Evolutionary conservation across 169 alveolate genomes (phyloP).

Genomic region (Plasmodium sp.): DNA sequence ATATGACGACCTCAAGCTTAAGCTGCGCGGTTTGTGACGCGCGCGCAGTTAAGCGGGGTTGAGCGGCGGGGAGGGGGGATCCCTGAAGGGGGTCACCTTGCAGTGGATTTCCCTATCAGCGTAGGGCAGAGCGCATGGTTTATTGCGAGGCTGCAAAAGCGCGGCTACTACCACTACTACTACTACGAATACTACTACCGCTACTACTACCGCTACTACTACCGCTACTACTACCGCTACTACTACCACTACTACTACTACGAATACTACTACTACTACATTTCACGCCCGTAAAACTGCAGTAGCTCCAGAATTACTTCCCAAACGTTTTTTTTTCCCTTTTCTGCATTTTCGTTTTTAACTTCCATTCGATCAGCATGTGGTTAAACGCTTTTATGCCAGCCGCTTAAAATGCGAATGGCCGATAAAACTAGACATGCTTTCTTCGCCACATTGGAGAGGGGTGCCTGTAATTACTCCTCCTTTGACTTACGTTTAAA

Average conservation of each 20-base stretch:
- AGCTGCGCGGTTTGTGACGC: slow-evolving; percentile 17
- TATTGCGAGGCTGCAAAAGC: not conserved
- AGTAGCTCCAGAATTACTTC: not conserved
- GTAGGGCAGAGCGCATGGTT: not conserved
- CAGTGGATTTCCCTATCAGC: not conserved
- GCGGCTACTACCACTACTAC: not conserved
- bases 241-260: not conserved
- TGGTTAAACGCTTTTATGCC: not conserved
- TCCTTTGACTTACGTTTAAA: not conserved
- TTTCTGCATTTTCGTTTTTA: not conserved
- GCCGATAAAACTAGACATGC: not conserved
- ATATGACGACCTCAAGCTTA: slow-evolving; percentile 35
- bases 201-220: not conserved
- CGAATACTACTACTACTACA: too few relatives aligned
- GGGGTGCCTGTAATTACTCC: not conserved
- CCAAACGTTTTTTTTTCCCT: not conserved
- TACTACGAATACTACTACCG: too few relatives aligned
- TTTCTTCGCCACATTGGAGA: not conserved
- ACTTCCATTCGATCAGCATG: not conserved
- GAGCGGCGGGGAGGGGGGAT: not conserved
- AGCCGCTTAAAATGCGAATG: not conserved
- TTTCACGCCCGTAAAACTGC: not conserved
- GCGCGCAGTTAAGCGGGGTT: not conserved
- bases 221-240: not conserved
- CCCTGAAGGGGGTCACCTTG: not conserved